phyloP scores from a whole-genome alignment of 768 basidiomycete genomes.

The Favolaschia claudopus region DNA sequence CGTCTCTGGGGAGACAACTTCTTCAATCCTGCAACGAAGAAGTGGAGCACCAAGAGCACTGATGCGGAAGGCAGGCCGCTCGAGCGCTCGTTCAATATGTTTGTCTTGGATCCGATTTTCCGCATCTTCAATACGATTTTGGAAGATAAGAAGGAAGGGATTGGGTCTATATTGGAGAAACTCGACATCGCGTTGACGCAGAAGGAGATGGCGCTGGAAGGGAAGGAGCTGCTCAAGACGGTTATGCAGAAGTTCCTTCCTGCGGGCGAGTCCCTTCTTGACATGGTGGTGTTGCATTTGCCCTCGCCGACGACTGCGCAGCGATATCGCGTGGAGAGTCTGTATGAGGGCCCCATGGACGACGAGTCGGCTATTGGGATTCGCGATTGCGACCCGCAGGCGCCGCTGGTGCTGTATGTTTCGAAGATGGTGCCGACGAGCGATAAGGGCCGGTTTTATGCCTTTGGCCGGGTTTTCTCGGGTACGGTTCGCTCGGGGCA shows the following conservation, averaged over 20 bases:
- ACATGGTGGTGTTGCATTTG: constrained; percentile 99
- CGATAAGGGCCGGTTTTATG: constrained; percentile 99
- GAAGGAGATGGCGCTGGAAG: constrained; percentile 91
- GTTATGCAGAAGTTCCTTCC: constrained; percentile 99
- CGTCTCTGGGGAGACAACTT: constrained; percentile 87
- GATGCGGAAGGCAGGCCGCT: constrained; percentile 86
- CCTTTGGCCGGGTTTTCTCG: constrained; percentile 99
- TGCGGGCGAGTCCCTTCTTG: constrained; percentile 96
- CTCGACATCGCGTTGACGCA: constrained; percentile 88
- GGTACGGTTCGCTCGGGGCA: constrained; percentile 97
- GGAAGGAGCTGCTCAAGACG: constrained; percentile 94
- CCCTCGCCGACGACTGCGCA: constrained; percentile 98
- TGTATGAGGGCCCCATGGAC: constrained; percentile 99
- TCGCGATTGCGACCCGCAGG: constrained; percentile 96
- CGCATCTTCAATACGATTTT: constrained; percentile 96
- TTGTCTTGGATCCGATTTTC: constrained; percentile 99
- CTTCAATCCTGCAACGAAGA: constrained; percentile 96
- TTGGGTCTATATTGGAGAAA: constrained; percentile 88
- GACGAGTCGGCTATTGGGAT: constrained; percentile 99
- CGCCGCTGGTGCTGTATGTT: constrained; percentile 96
- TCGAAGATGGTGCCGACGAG: constrained; percentile 99
- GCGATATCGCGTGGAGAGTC: constrained; percentile 97
- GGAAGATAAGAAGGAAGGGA: constrained; percentile 97
- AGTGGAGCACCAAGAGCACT: constrained; percentile 85
- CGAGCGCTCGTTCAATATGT: constrained; percentile 98